Evolutionary conservation across 1,284 basidiomycete genomes (phyloP).

Genomic region (Cutaneotrichosporon cyanovorans): DNA sequence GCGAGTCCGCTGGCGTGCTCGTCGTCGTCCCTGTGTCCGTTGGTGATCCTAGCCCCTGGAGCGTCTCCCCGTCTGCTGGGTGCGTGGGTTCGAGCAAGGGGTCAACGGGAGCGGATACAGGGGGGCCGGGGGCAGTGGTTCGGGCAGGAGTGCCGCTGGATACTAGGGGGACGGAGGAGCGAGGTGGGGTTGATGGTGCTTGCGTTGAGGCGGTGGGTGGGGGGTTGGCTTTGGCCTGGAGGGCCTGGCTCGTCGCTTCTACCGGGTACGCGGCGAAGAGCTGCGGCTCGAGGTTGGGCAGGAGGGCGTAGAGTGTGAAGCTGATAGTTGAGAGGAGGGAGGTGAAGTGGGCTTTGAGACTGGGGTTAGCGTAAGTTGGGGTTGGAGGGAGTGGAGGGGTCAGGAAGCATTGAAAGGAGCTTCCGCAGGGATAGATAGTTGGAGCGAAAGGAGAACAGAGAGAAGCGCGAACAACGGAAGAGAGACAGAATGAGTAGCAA

Average conservation of each 20-base stretch:
- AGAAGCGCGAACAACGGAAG: too few species aligned
- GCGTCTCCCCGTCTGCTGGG: not conserved
- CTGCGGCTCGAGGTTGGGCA: slow-evolving; percentile 41
- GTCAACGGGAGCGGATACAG: too few species aligned
- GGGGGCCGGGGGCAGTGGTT: not conserved
- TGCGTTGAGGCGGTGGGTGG: not conserved
- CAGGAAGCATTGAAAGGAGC: too few species aligned
- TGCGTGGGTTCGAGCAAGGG: too few species aligned
- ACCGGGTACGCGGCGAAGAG: slow-evolving; percentile 36
- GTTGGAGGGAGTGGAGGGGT: too few species aligned
- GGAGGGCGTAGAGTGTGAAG: slow-evolving; percentile 44
- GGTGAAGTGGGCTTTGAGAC: slow-evolving; percentile 43
- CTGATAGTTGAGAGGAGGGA: slow-evolving; percentile 41
- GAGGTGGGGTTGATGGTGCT: too few species aligned
- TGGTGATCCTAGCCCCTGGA: slow-evolving; percentile 1
- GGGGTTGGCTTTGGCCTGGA: slow-evolving; percentile 16
- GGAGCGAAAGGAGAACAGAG: too few species aligned
- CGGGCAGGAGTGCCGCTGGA: too few species aligned
- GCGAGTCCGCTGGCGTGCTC: slow-evolving; percentile 17
- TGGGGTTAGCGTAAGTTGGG: slow-evolving; percentile 13
- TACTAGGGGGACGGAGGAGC: too few species aligned
- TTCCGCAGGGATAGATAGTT: too few species aligned
- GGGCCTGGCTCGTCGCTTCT: slow-evolving; percentile 33
- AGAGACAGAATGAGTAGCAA: too few species aligned
- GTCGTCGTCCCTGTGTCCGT: slow-evolving; percentile 14